phyloP scores from a whole-genome alignment of 768 basidiomycete genomes.

The Boletus fagicola region DNA sequence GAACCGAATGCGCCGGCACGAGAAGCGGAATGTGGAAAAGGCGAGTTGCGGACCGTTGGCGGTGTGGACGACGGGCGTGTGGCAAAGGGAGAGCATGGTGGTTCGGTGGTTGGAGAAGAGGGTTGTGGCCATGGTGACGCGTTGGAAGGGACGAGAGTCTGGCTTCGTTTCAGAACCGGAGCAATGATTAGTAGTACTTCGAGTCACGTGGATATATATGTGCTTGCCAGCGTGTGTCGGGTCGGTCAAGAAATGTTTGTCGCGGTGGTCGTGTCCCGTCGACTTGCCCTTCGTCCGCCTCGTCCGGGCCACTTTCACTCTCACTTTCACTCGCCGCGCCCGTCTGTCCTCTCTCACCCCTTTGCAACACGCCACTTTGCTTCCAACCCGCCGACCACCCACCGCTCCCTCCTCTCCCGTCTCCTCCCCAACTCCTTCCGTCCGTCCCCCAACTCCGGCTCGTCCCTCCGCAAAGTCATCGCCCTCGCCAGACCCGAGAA shows the following conservation, averaged over 20 bases:
- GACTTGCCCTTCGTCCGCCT: slow-evolving; percentile 2
- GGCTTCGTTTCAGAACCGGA: no score
- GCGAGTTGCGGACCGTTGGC: slow-evolving; percentile 51
- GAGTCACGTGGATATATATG: slow-evolving; percentile 1
- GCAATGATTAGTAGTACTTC: no score
- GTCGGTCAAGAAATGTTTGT: background rate
- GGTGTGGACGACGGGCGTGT: slow-evolving; percentile 69
- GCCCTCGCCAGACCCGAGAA: slow-evolving; percentile 80
- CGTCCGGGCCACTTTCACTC: background rate
- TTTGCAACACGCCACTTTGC: slow-evolving; percentile 14
- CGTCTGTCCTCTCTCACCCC: background rate
- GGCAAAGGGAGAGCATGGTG: slow-evolving; percentile 59
- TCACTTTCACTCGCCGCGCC: background rate
- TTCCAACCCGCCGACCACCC: slow-evolving; percentile 4
- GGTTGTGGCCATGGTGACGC: slow-evolving; percentile 42
- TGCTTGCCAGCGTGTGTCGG: background rate
- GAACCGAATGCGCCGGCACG: slow-evolving; percentile 54
- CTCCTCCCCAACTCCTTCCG: slow-evolving; percentile 34
- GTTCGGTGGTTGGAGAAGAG: slow-evolving; percentile 61
- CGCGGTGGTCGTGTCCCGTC: background rate
- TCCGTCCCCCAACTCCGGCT: slow-evolving; percentile 42
- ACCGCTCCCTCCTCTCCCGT: slow-evolving; percentile 23
- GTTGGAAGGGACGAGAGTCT: slow-evolving; percentile 19
- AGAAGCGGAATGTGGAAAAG: background rate
- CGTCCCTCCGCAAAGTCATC: slow-evolving; percentile 73